Conservation (phyloP, 257 asterid species). For the Solanum rostratum region DNA sequence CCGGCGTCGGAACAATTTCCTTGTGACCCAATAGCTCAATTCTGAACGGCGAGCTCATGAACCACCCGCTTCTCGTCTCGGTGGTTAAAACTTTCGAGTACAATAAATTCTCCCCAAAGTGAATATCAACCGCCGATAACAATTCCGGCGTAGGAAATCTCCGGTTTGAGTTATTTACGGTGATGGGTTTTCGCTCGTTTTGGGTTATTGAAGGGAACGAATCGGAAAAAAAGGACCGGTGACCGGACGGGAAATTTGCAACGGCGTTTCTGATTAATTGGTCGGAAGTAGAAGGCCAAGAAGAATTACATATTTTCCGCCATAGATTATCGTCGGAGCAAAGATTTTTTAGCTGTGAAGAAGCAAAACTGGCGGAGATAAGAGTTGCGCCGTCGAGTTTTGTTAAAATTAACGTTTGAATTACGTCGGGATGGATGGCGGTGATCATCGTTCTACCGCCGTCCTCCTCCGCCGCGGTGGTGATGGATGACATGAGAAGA, state of each 20-base stretch:
- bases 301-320: slow-evolving; percentile 39
- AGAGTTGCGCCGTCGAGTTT: slow-evolving; percentile 68
- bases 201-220: slow-evolving; percentile 35
- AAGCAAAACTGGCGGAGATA: slow-evolving; percentile 42
- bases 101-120: slow-evolving; percentile 21
- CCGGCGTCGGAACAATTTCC: slow-evolving; percentile 40
- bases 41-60: slow-evolving; percentile 42
- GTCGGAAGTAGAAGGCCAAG: slow-evolving; percentile 64
- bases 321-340: slow-evolving; percentile 48
- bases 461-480: not conserved
- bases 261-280: slow-evolving; percentile 16
- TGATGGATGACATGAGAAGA: slow-evolving; percentile 13
- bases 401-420: slow-evolving; percentile 47
- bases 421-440: slow-evolving; percentile 46
- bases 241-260: slow-evolving; percentile 40
- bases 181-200: not conserved
- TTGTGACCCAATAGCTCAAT: slow-evolving; percentile 38
- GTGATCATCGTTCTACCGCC: slow-evolving; percentile 22
- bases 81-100: slow-evolving; percentile 34
- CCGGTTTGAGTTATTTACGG: not conserved
- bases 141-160: not conserved
- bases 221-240: slow-evolving; percentile 57
- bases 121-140: slow-evolving; percentile 68
- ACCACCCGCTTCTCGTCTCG: slow-evolving; percentile 52
- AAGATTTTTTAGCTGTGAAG: slow-evolving; percentile 24